Evolutionary conservation across 1,284 basidiomycete species (phyloP).

Genomic region (Naganishia cerealis): DNA sequence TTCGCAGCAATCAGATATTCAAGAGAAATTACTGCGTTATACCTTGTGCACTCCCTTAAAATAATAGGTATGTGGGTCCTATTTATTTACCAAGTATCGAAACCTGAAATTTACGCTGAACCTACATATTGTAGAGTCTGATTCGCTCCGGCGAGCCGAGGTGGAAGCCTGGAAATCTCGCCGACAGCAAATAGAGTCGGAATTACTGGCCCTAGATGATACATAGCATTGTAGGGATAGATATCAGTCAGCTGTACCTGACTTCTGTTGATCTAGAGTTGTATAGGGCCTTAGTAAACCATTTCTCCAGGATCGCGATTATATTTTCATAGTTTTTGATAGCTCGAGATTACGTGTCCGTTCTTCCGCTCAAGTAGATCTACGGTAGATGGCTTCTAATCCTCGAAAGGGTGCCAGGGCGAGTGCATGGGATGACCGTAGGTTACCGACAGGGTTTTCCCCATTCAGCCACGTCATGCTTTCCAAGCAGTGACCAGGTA

Average conservation of each 20-base stretch:
- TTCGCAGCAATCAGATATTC: constrained; percentile 71
- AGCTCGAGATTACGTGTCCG: not conserved
- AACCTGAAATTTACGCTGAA: not conserved
- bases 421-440: not conserved
- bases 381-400: not conserved
- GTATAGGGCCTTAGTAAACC: not conserved
- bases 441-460: not conserved
- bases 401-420: not conserved
- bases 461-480: not conserved
- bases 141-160: constrained; percentile 16
- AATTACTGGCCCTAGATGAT: constrained; percentile 31
- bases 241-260: not conserved
- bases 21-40: constrained; percentile 63
- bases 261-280: not conserved
- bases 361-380: not conserved
- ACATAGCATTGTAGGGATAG: constrained; percentile 4
- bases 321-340: not conserved
- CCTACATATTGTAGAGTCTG: constrained; percentile 1
- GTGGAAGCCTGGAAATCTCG: constrained; percentile 31
- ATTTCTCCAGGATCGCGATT: not conserved
- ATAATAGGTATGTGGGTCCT: constrained; percentile 17
- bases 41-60: constrained; percentile 30
- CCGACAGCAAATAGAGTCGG: constrained; percentile 26
- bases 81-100: not conserved
- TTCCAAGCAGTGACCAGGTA: constrained; percentile 21